These are phyloP conservation scores for Naganishia kalamii DNA, from an alignment of 768 basidiomycete genomes.

Conservation along the genomic window DNA sequence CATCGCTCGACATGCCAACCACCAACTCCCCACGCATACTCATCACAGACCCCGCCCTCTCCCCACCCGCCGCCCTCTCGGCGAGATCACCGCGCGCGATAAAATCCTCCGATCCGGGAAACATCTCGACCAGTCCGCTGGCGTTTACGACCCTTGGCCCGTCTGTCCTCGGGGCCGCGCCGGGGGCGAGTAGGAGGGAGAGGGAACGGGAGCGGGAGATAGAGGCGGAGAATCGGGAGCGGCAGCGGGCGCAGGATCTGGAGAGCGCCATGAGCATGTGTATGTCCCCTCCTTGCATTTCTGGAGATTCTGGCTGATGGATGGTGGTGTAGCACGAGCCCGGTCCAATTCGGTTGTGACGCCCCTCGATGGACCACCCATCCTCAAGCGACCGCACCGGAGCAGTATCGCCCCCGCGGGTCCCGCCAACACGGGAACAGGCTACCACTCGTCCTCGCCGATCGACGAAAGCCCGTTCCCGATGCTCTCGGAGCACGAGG, in stretches of 20 bases:
- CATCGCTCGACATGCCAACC: neutral
- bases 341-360: constrained; percentile 35
- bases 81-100: constrained; percentile 4
- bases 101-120: neutral
- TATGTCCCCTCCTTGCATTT: constrained; percentile 30
- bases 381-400: constrained; percentile 12
- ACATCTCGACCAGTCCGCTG: neutral
- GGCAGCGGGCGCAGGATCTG: constrained; percentile 87
- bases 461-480: constrained; percentile 39
- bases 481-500: constrained; percentile 40
- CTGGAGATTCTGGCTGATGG: too few relatives aligned
- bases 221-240: constrained; percentile 62
- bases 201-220: constrained; percentile 25
- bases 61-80: neutral
- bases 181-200: neutral
- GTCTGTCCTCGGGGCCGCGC: neutral
- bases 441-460: constrained; percentile 35
- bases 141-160: constrained; percentile 12
- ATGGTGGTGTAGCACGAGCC: constrained; percentile 33
- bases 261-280: constrained; percentile 63
- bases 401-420: neutral
- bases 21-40: constrained; percentile 9
- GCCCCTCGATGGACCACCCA: constrained; percentile 21
- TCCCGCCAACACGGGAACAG: constrained; percentile 8
- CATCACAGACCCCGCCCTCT: neutral